Evolutionary conservation across 371 early-diverging fungal species (phyloP), one percentile per base, ranked within the genome.

Genomic region (Saksenaea vasiformis): DNA sequence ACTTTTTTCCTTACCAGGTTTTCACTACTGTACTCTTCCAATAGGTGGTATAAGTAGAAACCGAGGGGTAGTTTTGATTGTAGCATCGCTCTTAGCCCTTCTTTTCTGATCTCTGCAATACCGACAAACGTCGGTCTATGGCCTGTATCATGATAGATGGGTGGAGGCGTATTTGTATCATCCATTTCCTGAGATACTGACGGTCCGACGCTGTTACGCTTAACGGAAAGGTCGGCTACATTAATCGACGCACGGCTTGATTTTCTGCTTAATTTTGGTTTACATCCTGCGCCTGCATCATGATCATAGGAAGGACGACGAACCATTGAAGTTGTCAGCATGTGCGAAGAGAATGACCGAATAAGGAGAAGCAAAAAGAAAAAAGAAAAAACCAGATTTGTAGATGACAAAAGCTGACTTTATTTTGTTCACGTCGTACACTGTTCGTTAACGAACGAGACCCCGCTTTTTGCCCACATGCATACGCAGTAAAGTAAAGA

Each of bases 371-470:
- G 17, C 27, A 56, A 15, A 56, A 56, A 56, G 31, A 31, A 31
- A 38, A 56, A 11, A 19, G 11, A 56, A 35, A 22, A 36, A 17
- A 56, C 24, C 11, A 35, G 57, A 17, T 56, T 19, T 11, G 13
- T 22, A 19, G 31, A 31, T 31, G 38, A 36, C 35, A 24, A 22
- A 15, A 13, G 57, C 38, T 35, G 35, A 56, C 22, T 38, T 17
- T 43, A 28, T 44, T 58, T 59, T 59, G 28, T 41, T 59, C 47
- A 44, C 28, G 44, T 41, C 44, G 59, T 59, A 59, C 59, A 34
- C 24, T 44, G 24, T 38, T 59, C 43, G 51, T 5, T 17, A 22
- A 17, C 4, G 51, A 47, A 47, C 51, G 2, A 47, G 51, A 47
- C 51, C 51, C 51, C 51, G 51, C 17, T 22, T 47, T 47, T 22